A percentile compares a stretch with the other conserved stretches of the same genome.
These are phyloP conservation scores for Dendrobium chrysotoxum DNA, from an alignment of 106 monocot genomes.

Conservation along the genomic window DNA sequence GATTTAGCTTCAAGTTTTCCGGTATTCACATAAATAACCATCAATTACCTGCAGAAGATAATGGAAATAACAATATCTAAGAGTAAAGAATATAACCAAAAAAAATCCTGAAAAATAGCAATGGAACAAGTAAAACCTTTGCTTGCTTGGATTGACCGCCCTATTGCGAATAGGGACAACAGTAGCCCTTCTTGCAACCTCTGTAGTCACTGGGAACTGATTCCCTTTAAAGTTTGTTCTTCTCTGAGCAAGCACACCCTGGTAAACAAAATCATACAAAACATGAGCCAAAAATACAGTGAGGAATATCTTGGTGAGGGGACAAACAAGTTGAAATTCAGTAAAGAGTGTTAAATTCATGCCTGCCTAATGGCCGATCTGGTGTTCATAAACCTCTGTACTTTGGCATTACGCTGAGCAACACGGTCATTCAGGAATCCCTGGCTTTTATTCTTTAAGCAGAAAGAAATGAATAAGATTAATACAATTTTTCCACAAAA, in stretches of 20 bases:
- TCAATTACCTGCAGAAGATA: slow-evolving; percentile 8
- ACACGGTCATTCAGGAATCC: slow-evolving; percentile 43
- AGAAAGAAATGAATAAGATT: neutral
- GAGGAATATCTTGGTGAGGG: neutral
- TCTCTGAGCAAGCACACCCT: slow-evolving; percentile 76
- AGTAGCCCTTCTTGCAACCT: slow-evolving; percentile 50
- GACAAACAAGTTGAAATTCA: neutral
- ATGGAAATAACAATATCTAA: neutral
- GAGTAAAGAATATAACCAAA: neutral
- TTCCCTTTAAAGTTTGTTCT: slow-evolving; percentile 66
- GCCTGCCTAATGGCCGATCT: slow-evolving; percentile 91
- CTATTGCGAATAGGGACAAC: slow-evolving; percentile 35
- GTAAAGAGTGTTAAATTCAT: neutral
- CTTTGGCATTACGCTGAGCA: slow-evolving; percentile 36
- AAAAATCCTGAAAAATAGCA: neutral
- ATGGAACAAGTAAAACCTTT: slow-evolving; percentile 35
- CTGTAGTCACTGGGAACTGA: slow-evolving; percentile 51
- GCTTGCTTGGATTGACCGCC: slow-evolving; percentile 32
- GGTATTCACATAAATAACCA: neutral
- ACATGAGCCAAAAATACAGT: neutral
- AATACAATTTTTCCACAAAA: neutral
- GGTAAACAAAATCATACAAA: neutral
- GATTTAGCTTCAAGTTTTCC: slow-evolving; percentile 1
- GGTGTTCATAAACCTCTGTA: slow-evolving; percentile 62
- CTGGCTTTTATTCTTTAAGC: slow-evolving; percentile 59